These are phyloP conservation scores for Mortierella antarctica DNA, from an alignment of 192 early-diverging fungal genomes.

Conservation along the genomic window DNA sequence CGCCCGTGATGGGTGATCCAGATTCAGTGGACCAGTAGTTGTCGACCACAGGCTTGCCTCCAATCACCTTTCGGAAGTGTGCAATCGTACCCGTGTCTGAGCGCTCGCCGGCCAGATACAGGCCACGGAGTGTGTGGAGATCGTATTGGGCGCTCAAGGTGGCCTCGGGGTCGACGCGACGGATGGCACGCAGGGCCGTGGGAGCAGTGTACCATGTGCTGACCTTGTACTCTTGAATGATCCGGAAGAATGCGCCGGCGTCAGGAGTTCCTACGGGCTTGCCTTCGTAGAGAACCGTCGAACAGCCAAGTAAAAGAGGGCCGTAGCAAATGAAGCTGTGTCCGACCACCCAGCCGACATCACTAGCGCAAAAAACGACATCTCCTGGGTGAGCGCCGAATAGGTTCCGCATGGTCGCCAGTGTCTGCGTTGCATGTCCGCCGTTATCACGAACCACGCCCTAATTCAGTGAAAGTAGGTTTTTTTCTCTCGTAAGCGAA, in stretches of 20 bases:
- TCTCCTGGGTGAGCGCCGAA: constrained; percentile 80
- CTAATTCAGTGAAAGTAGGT: constrained; percentile 15
- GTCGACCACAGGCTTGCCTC: constrained; percentile 73
- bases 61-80: constrained; percentile 61
- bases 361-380: constrained; percentile 82
- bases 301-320: constrained; percentile 80
- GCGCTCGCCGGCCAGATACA: constrained; percentile 87
- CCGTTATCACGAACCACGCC: constrained; percentile 67
- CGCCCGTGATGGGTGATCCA: constrained; percentile 83
- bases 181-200: constrained; percentile 85
- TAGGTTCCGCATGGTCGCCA: constrained; percentile 78
- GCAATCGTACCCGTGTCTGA: constrained; percentile 82
- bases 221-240: constrained; percentile 81
- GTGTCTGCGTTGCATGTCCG: constrained; percentile 74
- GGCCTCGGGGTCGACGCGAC: constrained; percentile 81
- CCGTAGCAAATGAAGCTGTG: constrained; percentile 87
- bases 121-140: constrained; percentile 64
- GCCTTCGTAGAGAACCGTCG: constrained; percentile 87
- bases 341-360: constrained; percentile 92
- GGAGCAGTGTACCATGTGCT: constrained; percentile 85
- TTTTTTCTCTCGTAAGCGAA: background rate
- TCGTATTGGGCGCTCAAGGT: constrained; percentile 67
- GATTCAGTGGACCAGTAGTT: constrained; percentile 94
- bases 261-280: constrained; percentile 87
- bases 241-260: constrained; percentile 83